These are phyloP conservation scores for Akanthomyces muscarius DNA, from an alignment of 2,329 filamentous ascomycete species.

Conservation along the genomic window DNA sequence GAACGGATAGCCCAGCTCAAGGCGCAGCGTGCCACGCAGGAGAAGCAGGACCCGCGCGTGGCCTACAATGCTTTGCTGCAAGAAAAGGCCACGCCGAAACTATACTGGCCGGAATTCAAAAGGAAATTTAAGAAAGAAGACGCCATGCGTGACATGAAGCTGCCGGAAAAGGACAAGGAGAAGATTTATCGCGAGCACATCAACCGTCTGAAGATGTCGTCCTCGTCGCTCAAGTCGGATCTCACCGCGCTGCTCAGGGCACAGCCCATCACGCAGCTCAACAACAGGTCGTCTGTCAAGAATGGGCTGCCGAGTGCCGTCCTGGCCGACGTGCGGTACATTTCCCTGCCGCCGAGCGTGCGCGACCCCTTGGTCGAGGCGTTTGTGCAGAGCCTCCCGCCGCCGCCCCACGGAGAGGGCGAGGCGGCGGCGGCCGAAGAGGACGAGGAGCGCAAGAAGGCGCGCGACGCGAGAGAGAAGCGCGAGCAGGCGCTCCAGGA, in stretches of 20 bases:
- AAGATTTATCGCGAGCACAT: conserved; percentile 75
- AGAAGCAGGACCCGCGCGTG: conserved; percentile 78
- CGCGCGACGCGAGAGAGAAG: conserved; percentile 47
- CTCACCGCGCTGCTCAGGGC: conserved; percentile 61
- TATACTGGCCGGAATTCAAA: conserved; percentile 97
- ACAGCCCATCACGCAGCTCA: conserved; percentile 54
- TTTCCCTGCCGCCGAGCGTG: conserved; percentile 57
- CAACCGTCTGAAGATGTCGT: conserved; percentile 60
- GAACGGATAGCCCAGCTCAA: conserved; percentile 70
- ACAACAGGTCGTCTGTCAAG: conserved; percentile 55
- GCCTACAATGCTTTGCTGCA: conserved; percentile 79
- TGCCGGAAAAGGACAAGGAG: conserved; percentile 74
- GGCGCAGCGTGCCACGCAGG: conserved; percentile 67
- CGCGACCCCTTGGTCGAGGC: conserved; percentile 63
- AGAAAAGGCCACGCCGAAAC: conserved; percentile 77
- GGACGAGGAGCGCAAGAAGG: conserved; percentile 48
- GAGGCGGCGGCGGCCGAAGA: conserved; percentile 49
- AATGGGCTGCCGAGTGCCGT: conserved; percentile 59
- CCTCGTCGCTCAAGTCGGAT: conserved; percentile 64
- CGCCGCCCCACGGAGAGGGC: conserved; percentile 46
- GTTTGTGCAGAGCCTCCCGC: conserved; percentile 60
- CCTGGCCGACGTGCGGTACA: conserved; percentile 64
- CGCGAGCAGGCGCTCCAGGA: conserved; percentile 66
- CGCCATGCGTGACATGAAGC: conserved; percentile 69
- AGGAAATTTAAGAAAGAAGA: conserved; percentile 81